Conservation (phyloP, 225 moss, liverwort and hornwort species). For the Asterella californica region DNA sequence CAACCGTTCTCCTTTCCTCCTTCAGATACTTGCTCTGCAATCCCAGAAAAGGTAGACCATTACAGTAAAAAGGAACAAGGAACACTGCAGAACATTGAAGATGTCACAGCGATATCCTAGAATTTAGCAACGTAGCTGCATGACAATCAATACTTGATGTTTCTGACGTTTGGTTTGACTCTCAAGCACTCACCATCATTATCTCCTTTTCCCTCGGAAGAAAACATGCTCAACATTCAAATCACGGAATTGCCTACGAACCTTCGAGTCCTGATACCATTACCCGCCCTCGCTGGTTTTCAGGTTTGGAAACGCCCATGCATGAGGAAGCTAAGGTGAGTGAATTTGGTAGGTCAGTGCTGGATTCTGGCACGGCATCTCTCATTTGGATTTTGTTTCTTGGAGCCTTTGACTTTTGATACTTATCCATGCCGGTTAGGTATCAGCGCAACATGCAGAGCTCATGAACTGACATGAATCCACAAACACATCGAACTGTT, state of each 20-base stretch:
- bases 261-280: not conserved
- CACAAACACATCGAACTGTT: too few relatives aligned
- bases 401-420: not conserved
- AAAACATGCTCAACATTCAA: not conserved
- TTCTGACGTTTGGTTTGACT: not conserved
- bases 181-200: not conserved
- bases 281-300: not conserved
- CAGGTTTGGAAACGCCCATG: not conserved
- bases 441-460: not conserved
- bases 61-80: too few relatives aligned
- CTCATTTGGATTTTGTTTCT: not conserved
- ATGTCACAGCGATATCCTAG: not conserved
- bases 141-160: not conserved
- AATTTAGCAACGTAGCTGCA: not conserved
- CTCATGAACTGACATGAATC: not conserved
- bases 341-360: not conserved
- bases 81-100: too few relatives aligned
- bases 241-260: not conserved
- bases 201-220: not conserved
- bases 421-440: not conserved
- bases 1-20: too few relatives aligned
- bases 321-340: not conserved
- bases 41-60: too few relatives aligned
- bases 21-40: too few relatives aligned
- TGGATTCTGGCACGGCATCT: constrained; percentile 1